These are phyloP conservation scores for Heterobasidion occidentale DNA, from an alignment of 1,284 basidiomycete species.

Conservation along the genomic window DNA sequence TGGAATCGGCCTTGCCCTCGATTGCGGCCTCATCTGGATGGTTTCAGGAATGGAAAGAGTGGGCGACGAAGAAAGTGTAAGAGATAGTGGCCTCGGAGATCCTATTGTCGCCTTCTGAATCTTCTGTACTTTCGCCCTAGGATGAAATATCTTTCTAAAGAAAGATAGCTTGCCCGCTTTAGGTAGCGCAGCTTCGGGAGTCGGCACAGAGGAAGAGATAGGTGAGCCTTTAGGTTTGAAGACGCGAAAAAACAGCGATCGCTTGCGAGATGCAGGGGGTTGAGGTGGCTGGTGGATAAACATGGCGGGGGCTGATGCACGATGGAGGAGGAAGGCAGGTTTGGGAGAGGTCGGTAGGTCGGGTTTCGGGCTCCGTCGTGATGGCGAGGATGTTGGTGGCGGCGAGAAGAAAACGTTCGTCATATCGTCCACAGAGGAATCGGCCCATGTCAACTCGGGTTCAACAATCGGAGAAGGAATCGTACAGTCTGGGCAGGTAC, in stretches of 20 bases:
- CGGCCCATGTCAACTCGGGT: conserved; percentile 6
- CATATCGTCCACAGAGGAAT: not conserved
- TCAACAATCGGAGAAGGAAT: not conserved
- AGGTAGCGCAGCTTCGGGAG: not conserved
- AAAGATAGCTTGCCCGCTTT: not conserved
- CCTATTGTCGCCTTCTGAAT: too few species aligned
- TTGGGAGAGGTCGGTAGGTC: conserved; percentile 7
- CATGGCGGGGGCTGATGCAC: not conserved
- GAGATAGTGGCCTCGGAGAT: too few species aligned
- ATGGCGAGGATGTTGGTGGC: not conserved
- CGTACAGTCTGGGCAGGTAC: not conserved
- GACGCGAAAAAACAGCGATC: not conserved
- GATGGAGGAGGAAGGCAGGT: conserved; percentile 4
- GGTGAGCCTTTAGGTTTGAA: not conserved
- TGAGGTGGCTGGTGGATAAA: not conserved
- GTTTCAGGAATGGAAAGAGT: too few species aligned
- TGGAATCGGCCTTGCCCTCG: too few species aligned
- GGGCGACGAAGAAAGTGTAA: too few species aligned
- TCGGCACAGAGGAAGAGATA: too few species aligned
- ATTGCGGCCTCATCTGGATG: too few species aligned
- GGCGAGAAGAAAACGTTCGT: not conserved
- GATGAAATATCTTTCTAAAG: not conserved
- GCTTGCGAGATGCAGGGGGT: not conserved
- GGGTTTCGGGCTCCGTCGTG: conserved; percentile 2
- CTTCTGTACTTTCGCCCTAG: too few species aligned